Percentiles rank a stretch among this genome's conserved stretches.
These are phyloP conservation scores for Alisma plantagoaquatica DNA, from an alignment of 106 monocot species.

Conservation along the genomic window DNA sequence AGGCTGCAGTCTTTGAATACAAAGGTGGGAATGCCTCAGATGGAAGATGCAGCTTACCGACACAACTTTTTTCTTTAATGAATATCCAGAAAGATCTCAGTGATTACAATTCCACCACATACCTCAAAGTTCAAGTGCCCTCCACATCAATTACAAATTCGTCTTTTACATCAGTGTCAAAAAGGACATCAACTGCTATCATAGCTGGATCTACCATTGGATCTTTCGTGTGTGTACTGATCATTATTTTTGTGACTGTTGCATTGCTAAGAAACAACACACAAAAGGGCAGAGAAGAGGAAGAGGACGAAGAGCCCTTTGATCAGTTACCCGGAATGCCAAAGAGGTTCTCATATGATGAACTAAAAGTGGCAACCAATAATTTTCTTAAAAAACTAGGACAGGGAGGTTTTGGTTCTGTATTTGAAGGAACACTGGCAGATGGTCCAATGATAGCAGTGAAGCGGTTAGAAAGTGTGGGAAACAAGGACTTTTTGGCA, in stretches of 20 bases:
- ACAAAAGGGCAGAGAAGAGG: background rate
- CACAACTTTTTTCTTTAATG: slow-evolving; percentile 1
- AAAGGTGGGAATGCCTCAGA: background rate
- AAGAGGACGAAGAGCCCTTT: slow-evolving; percentile 13
- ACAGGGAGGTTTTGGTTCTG: slow-evolving; percentile 59
- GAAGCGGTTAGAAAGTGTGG: slow-evolving; percentile 28
- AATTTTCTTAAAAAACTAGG: slow-evolving; percentile 42
- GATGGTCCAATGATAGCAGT: slow-evolving; percentile 31
- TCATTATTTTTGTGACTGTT: background rate
- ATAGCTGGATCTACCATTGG: background rate
- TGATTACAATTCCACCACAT: too few relatives aligned
- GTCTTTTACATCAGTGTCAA: too few relatives aligned
- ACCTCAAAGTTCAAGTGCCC: too few relatives aligned
- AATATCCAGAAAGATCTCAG: too few relatives aligned
- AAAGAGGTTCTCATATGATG: slow-evolving; percentile 2
- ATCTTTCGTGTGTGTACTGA: background rate
- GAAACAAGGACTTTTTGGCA: slow-evolving; percentile 25
- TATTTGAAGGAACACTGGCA: slow-evolving; percentile 36
- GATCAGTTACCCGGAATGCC: slow-evolving; percentile 7
- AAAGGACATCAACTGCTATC: background rate
- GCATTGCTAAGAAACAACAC: background rate
- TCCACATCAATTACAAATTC: too few relatives aligned
- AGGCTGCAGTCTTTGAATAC: background rate
- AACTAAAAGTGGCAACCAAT: slow-evolving; percentile 23
- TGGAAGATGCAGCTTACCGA: background rate